Percentiles rank a stretch among this genome's conserved stretches.
These are phyloP conservation scores for Aspergillus amoenus DNA, from an alignment of 2,329 filamentous ascomycete species.

Conservation along the genomic window DNA sequence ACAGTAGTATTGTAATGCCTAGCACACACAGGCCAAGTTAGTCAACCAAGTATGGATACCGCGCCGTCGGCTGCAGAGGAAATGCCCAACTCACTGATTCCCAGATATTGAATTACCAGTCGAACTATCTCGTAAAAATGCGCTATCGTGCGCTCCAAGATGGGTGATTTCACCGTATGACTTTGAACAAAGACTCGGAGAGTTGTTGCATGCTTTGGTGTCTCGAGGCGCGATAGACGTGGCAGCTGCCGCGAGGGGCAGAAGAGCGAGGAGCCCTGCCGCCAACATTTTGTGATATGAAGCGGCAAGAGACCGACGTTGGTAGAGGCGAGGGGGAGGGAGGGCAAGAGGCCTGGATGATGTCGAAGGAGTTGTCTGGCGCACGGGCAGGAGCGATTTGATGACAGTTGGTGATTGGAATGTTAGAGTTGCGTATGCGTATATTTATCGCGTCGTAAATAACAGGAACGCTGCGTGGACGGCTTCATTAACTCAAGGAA, in stretches of 20 bases:
- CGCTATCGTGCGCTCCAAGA: conserved; percentile 72
- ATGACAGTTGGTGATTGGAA: not conserved
- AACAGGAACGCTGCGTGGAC: not conserved
- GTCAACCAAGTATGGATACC: not conserved
- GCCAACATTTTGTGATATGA: conserved; percentile 25
- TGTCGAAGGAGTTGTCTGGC: not conserved
- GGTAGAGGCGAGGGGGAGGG: not conserved
- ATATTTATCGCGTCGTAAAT: not conserved
- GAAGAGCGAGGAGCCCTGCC: conserved; percentile 29
- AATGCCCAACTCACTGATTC: conserved; percentile 59
- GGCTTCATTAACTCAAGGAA: not conserved
- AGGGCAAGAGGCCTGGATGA: not conserved
- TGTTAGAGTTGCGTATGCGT: not conserved
- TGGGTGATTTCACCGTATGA: conserved; percentile 75
- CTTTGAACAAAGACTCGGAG: conserved; percentile 67
- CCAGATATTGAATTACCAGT: conserved; percentile 64
- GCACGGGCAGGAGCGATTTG: not conserved
- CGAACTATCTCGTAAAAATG: conserved; percentile 66
- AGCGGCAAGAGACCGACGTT: not conserved
- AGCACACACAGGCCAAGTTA: not conserved
- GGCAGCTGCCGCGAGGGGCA: conserved; percentile 29
- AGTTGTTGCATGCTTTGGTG: conserved; percentile 72
- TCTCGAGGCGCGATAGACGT: conserved; percentile 30
- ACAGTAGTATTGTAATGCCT: conserved; percentile 65
- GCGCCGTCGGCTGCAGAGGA: not conserved